Base-by-base conservation (phyloP, 2,329 filamentous ascomycete species). In the Aspergillus fumigatus region DNA sequence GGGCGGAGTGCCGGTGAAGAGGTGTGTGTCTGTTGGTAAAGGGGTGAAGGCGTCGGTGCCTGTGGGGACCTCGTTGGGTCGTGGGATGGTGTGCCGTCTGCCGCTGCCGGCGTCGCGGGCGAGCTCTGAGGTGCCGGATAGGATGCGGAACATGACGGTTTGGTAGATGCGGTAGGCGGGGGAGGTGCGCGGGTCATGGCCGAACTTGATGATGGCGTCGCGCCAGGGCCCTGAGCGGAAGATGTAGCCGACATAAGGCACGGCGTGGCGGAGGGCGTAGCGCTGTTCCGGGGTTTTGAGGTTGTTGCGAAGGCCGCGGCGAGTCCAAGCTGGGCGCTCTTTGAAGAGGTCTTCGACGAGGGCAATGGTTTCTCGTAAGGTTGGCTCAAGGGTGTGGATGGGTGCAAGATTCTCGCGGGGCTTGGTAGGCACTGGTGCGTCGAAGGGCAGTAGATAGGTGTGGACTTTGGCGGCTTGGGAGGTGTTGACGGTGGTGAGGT, bases 211-310 rank as follows among this genome's bases (percentile, higher is more conserved):
- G 53, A 97, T 85, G 3, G 89, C 87, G 71, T 97, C 92, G 61
- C 91, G 84, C 88, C 91, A 99, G 0, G 94, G 92, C 0, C 94
- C 94, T 23, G 89, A 91, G 57, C 89, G 88, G 80, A 97, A 97
- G 74, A 92, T 90, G 75, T 96, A 99, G 8, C 89, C 92, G 4
- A 90, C 86, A 66, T 94, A 93, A 60, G 91, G 88, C 52, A 92
- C 83, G 49, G 89, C 89, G 68, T 88, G 83, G 65, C 90, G 88
- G 58, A 96, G 76, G 19, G 78, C 74, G 53, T 80, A 78, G 26
- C 80, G 78, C 57, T 80, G 79, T 50, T 80, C 77, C 59, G 75
- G 73, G 35, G 75, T 74, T 5, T 67, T 65, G 29, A 97, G 79
- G 52, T 83, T 81, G 73, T 96, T 97, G 65, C 88, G 81, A 14